Base-by-base conservation (phyloP, 805 yeast species). In the Lipomyces spencermartinsiae region DNA sequence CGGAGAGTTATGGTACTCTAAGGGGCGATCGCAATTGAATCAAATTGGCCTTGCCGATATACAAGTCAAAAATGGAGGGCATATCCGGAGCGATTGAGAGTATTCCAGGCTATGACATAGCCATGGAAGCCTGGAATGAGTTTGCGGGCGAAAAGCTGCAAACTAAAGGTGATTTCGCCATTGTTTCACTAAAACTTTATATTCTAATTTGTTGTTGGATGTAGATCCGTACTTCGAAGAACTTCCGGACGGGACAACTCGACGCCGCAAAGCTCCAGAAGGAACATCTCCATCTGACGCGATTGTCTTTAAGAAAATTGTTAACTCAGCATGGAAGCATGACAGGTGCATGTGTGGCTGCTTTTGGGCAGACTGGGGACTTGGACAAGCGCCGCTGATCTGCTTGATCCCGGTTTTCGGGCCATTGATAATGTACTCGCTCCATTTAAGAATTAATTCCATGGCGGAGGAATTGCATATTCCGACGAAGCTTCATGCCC, bases 301-400 rank as follows among this genome's bases (percentile, higher is more conserved):
- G 59, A 84, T 85, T 73, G 80, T 83, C 7, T 94, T 95, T 96
- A 90, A 88, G 75, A 79, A 77, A 33, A 80, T 93, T n/a, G 93
- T 89, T 75, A 83, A 80, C 61, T 84, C 86, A 68, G 98, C 98
- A 0, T 93, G 97, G 97, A 75, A 84, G 16, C 93, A 94, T 76
- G 98, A 94, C 76, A 84, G 85, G 72, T 91, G 96, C 76, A 85
- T 92, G 74, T 82, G 90, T 77, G 97, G 97, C 0, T 88, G 93
- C 70, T 88, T 88, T 90, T 12, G 71, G 68, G 71, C 71, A n/a
- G 72, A 67, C 67, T 71, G 71, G 66, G 68, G 75, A 34, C n/a
- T 68, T 43, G 68, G 72, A 7, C 71, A 64, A 63, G 71, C 74
- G 49, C 71, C 82, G 74, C 19, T 72, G 75, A 58, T 74, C 66